Evolutionary conservation across 1,284 basidiomycete genomes (phyloP), one percentile per base, ranked within the genome.

Genomic region (Xanthoconium separans): DNA sequence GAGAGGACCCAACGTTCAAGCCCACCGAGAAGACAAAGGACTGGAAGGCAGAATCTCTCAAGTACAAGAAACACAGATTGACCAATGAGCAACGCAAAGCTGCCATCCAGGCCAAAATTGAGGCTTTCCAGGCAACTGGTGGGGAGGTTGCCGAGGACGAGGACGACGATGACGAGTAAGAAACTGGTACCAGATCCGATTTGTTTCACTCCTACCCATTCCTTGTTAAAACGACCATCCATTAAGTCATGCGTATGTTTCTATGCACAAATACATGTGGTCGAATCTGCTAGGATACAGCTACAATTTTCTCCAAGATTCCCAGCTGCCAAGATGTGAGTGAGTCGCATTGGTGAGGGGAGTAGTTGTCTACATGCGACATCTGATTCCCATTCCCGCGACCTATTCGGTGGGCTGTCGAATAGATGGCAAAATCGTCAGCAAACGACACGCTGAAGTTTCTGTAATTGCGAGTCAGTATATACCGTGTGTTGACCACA

Each of bases 1-100:
- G 97, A 61, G 95, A 96, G 73, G 89, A 98, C 75, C 96, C 97
- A 50, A 72, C 76, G 16, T 96, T 95, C 86, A 87, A 90, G 74
- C 87, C 94, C 48, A 89, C 93, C 44, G 93, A 97, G 62, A 98
- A 98, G 83, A 75, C 86, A 55, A 86, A 84, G 71, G 89, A 98
- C 80, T 99, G 95, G 95, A 93, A 89, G 70, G 80, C 89, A 41
- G 95, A 98, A 76, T 79, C 79, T 56, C 74, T 82, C 70, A 94
- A 95, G 75, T 81, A 83, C 83, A 84, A 83, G 76, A 74, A 77
- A 57, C 65, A 65, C 66, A 91, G 81, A 75, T 89, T 95, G 71
- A 93, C 87, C 47, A 73, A 82, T 65, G 91, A 83, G 58, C 78
- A 98, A 78, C 86, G 93, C 71, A 82, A 83, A 73, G 84, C 78